A percentile compares a stretch with the other conserved stretches of the same genome.
Conservation (phyloP, 2,329 filamentous ascomycete species). For the Periconia sp. region DNA sequence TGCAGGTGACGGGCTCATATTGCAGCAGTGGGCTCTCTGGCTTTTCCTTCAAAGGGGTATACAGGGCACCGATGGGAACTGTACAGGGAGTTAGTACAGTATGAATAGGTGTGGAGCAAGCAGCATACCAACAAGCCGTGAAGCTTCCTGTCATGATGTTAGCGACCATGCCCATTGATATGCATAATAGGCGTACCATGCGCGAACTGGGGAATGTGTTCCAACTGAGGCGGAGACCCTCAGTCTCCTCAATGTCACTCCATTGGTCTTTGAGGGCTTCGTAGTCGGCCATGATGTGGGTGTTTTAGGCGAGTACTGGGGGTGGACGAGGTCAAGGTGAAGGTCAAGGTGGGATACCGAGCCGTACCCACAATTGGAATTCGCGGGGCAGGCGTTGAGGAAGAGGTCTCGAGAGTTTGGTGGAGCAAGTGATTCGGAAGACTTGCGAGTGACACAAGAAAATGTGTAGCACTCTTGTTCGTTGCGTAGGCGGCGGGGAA, state of each 20-base stretch:
- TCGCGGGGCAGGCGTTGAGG: conserved; percentile 26
- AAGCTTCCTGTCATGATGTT: conserved; percentile 71
- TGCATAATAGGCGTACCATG: conserved; percentile 61
- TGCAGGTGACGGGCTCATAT: conserved; percentile 97
- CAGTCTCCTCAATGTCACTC: conserved; percentile 93
- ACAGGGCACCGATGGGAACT: conserved; percentile 93
- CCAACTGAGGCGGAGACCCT: conserved; percentile 96
- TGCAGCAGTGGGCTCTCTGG: conserved; percentile 84
- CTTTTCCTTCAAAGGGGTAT: conserved; percentile 95
- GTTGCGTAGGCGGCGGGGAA: conserved; percentile 25
- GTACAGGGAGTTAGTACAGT: conserved; percentile 7
- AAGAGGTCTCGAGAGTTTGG: conserved; percentile 1
- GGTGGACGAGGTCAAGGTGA: conserved; percentile 5
- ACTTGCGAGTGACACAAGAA: conserved; percentile 1
- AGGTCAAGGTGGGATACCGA: conserved; percentile 17
- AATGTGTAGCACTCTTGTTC: conserved; percentile 16
- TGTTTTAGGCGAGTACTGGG: conserved; percentile 11
- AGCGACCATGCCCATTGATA: conserved; percentile 23
- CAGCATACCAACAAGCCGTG: conserved; percentile 68
- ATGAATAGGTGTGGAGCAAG: neutral
- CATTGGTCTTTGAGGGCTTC: conserved; percentile 93
- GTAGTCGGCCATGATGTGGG: conserved; percentile 72
- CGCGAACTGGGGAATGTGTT: conserved; percentile 98
- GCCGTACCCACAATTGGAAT: conserved; percentile 34
- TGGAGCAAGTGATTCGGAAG: conserved; percentile 6